Conservation (phyloP, 352 stramenopile species). For the Phytopythium ostracodes region DNA sequence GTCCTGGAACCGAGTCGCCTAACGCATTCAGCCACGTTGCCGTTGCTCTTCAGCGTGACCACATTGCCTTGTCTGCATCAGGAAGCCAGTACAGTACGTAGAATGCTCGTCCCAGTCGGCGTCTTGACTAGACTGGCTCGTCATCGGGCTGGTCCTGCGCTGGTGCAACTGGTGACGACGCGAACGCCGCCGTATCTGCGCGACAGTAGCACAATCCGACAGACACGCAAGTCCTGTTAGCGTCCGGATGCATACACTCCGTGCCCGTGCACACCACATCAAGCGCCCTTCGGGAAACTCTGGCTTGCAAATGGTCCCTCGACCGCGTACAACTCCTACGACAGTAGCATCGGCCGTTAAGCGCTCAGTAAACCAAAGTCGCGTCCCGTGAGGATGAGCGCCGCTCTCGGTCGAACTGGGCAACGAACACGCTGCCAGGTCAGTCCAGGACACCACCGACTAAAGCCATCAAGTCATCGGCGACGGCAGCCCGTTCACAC, state of each 20-base stretch:
- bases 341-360: background rate
- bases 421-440: background rate
- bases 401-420: background rate
- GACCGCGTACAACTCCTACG: background rate
- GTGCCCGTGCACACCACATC: too few species aligned
- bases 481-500: background rate
- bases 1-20: too few species aligned
- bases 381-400: background rate
- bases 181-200: background rate
- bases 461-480: background rate
- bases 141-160: background rate
- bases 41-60: too few species aligned
- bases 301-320: background rate
- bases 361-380: background rate
- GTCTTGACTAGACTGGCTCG: too few species aligned
- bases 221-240: background rate
- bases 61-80: background rate
- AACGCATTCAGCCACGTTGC: too few species aligned
- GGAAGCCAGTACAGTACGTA: too few species aligned
- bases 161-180: background rate
- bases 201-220: background rate
- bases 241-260: too few species aligned
- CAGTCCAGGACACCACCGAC: background rate
- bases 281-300: background rate
- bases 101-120: too few species aligned